Evolutionary conservation across 352 stramenopile genomes (phyloP), one percentile per base, ranked within the genome.

Genomic region (Phytophthora cactorum): DNA sequence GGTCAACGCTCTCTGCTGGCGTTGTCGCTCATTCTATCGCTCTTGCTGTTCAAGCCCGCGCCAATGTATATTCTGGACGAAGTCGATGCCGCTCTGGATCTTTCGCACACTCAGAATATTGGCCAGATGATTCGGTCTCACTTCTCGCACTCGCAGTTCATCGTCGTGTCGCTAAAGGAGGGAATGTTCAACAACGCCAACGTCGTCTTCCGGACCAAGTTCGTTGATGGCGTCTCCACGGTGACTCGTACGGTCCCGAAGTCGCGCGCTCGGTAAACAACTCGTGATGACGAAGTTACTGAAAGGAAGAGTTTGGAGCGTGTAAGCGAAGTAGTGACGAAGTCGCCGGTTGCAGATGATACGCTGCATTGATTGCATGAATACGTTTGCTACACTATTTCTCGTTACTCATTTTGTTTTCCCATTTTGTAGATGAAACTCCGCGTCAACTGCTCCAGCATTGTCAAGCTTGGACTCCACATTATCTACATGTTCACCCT

Each of bases 161-260:
- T 99, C 70, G 97, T 99, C 56, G 98, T 99, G 17, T 99, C 96
- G 29, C 81, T 99, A 17, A 99, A 99, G 79, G 98, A 99, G 84
- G 98, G 98, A 47, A 99, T 99, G 98, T 99, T 99, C 85, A 99
- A 99, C 84, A 99, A 99, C 75, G 98, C 98, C 10, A 99, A 99
- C 79, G 98, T 99, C 5, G 98, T 99, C 52, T 99, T 99, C 85
- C 88, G 97, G 51, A 99, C 98, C 31, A 99, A 99, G 79, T 99
- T 99, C 69, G 97, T 99, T n/a, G 98, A 99, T 75, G 98, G 98
- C 32, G 92, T 99, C 38, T 99, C 97, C n/a, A 98, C 98, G 17
- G 98, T 99, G 3, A 92, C 92, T n/a, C 79, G 98, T 50, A 99
- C 97, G 2, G 81, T 95, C 43, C 88, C 88, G 15, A 93, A 91